Evolutionary conservation across 2,329 filamentous ascomycete species (phyloP).

Genomic region (Diplodia mutila): DNA sequence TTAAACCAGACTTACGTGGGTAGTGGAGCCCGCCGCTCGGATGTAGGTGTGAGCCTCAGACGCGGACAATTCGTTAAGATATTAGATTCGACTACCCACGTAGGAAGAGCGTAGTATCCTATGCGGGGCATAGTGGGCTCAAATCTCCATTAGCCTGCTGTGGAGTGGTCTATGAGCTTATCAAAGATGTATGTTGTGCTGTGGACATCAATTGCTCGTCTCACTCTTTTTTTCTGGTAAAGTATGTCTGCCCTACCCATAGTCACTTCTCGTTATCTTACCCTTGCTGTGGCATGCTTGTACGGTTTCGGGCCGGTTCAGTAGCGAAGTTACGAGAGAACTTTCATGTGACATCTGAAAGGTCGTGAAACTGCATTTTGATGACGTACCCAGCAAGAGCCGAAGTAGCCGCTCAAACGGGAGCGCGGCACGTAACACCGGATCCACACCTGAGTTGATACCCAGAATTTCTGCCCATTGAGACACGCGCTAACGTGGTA

Average conservation of each 20-base stretch:
- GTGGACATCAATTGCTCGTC: background rate
- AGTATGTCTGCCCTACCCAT: background rate
- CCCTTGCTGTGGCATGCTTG: background rate
- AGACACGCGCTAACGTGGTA: background rate
- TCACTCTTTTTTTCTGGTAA: background rate
- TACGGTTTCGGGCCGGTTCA: background rate
- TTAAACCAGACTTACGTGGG: no score
- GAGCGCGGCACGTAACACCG: background rate
- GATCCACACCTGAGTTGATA: background rate
- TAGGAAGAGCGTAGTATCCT: no score
- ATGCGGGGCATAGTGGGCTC: no score
- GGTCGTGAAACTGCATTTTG: background rate
- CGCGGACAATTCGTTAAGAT: no score
- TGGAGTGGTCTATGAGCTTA: background rate
- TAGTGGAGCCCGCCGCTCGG: no score
- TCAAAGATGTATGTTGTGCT: background rate
- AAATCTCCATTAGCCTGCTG: no score
- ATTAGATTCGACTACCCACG: no score
- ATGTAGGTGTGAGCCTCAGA: no score
- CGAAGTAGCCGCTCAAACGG: background rate
- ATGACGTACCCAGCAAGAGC: background rate
- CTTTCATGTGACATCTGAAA: background rate
- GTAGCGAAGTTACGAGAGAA: background rate
- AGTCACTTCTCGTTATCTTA: background rate
- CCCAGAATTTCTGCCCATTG: background rate